Conservation (phyloP, 192 early-diverging fungal species). For the Podila horticola region DNA sequence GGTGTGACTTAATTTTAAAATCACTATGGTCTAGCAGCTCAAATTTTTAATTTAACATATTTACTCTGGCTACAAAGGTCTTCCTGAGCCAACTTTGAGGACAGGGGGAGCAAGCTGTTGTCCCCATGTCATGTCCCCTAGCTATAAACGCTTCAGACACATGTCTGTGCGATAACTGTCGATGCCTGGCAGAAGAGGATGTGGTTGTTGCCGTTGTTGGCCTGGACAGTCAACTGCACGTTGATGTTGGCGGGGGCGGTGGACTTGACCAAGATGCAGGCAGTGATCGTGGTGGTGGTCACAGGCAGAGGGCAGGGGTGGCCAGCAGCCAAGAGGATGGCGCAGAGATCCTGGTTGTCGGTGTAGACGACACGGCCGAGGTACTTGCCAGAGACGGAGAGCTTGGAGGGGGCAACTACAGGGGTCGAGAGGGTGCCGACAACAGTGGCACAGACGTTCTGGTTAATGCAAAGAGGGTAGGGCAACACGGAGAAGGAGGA, state of each 20-base stretch:
- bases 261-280: slow-evolving; percentile 25
- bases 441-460: slow-evolving; percentile 36
- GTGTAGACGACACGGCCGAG: slow-evolving; percentile 18
- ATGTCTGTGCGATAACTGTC: slow-evolving; percentile 20
- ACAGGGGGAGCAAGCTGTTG: no score
- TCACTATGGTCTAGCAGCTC: no score
- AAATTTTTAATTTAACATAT: no score
- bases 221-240: slow-evolving; percentile 15
- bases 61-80: no score
- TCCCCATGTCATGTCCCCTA: background rate
- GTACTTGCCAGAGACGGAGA: slow-evolving; percentile 17
- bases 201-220: slow-evolving; percentile 24
- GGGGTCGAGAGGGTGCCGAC: slow-evolving; percentile 40
- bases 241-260: slow-evolving; percentile 15
- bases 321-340: slow-evolving; percentile 2
- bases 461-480: slow-evolving; percentile 48
- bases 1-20: no score
- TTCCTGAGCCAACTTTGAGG: no score
- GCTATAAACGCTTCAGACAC: background rate
- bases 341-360: slow-evolving; percentile 20
- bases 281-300: slow-evolving; percentile 22
- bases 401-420: slow-evolving; percentile 12
- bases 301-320: slow-evolving; percentile 19
- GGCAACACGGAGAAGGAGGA: slow-evolving; percentile 52
- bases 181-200: slow-evolving; percentile 30